These are phyloP conservation scores for Primulina huaijiensis DNA, from an alignment of 257 asterid species.

Conservation along the genomic window DNA sequence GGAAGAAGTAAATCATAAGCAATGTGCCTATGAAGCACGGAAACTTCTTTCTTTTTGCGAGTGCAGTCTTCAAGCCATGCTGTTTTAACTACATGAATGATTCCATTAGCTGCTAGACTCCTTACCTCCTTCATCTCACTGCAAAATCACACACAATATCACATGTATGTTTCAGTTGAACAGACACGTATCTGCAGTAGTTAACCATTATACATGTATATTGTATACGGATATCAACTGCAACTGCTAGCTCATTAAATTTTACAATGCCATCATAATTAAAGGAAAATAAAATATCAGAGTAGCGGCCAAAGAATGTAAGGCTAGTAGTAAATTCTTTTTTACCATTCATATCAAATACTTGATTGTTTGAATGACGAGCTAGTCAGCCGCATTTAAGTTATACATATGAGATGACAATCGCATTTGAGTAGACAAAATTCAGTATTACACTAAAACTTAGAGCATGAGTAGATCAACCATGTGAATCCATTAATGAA, in stretches of 20 bases:
- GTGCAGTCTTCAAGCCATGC: conserved; percentile 91
- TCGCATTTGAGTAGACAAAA: not conserved
- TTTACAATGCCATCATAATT: conserved; percentile 12
- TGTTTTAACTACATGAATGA: conserved; percentile 64
- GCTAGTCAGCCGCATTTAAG: conserved; percentile 3
- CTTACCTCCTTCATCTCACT: conserved; percentile 84
- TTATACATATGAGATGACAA: conserved; percentile 20
- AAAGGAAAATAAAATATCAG: not conserved
- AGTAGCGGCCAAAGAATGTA: conserved; percentile 20
- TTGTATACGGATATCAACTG: conserved; percentile 9
- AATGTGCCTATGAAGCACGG: conserved; percentile 72
- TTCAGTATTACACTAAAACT: not conserved
- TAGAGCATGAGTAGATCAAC: not conserved
- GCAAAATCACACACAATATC: conserved; percentile 35
- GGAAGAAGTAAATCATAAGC: conserved; percentile 88
- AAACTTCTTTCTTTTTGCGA: conserved; percentile 65
- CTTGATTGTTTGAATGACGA: too few species aligned
- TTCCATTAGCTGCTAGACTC: conserved; percentile 75
- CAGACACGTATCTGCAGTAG: conserved; percentile 13
- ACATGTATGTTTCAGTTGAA: conserved; percentile 20
- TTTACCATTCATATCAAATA: not conserved
- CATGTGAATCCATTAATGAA: conserved; percentile 11
- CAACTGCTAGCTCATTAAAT: not conserved
- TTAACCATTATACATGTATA: conserved; percentile 1
- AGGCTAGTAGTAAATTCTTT: not conserved